Base-by-base conservation (phyloP, 371 early-diverging fungal species). In the Mucor piriformis region DNA sequence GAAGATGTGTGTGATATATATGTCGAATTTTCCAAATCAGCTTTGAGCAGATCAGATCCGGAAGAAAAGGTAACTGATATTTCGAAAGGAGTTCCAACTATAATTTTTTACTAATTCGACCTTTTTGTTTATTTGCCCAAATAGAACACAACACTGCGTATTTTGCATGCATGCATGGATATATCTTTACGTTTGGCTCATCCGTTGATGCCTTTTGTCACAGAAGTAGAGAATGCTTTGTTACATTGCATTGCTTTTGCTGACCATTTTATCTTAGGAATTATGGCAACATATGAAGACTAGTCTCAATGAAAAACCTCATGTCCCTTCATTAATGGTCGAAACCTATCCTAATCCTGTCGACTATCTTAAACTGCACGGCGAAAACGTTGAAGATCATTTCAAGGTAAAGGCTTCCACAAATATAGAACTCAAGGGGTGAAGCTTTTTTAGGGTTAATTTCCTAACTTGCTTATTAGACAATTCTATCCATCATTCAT, bases 141-240 rank as follows among this genome's bases (percentile, higher is more conserved):
- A 54, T 57, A 77, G 77, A 54, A 61, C 7, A 46, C 75, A 10
- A 74, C 83, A 44, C 63, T 72, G 56, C 54, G 64, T 54, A 83
- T 85, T 24, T 74, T 89, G 35, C 92, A 88, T 73, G 86, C 82
- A 11, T 92, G 88, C 54, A 82, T 97, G 71, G 95, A 95, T 42
- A 76, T 83, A 18, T 93, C 93, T 7, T 64, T 99, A 54, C 84
- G 90, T 50, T 72, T 97, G 52, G 76, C 98, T 32, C 98, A 98
- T 77, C 98, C 99, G 11, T 93, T 98, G 68, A 97, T 99, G 96
- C 99, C 99, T 11, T 99, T 96, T 78, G 81, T 99, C 3, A 96
- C 99, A 11, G 99, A 99, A 84, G 99, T 96, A 81, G 64, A 20
- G 20, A 42, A 29, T 6, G 29, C 42, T 42, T 42, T 18, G 8